Conservation (phyloP, 148 eudicot species). For the Oxyria digyna region DNA sequence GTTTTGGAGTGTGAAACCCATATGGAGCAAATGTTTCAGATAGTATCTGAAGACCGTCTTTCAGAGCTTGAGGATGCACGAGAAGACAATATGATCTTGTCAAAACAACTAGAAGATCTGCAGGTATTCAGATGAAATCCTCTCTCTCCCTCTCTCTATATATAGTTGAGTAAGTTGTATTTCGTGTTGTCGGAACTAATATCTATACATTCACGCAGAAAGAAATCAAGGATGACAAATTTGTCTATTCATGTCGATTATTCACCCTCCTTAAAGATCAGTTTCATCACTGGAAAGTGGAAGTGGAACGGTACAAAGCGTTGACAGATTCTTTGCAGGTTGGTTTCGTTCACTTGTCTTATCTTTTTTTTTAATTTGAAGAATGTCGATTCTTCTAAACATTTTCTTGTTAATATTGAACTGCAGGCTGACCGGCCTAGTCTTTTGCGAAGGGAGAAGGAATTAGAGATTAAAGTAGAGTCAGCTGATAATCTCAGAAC, state of each 20-base stretch:
- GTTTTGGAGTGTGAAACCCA: no score
- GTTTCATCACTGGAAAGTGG: constrained; percentile 82
- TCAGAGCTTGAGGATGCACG: constrained; percentile 77
- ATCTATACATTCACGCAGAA: constrained; percentile 34
- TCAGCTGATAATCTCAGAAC: no score
- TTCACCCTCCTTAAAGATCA: constrained; percentile 75
- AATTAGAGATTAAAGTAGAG: constrained; percentile 80
- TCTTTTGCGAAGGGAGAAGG: constrained; percentile 69
- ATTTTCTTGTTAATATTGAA: constrained; percentile 10
- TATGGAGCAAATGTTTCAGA: no score
- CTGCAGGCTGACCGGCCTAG: no score
- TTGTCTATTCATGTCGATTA: constrained; percentile 54
- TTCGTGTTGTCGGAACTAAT: constrained; percentile 5
- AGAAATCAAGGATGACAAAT: no score
- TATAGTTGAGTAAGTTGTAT: neutral
- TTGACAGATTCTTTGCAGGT: no score
- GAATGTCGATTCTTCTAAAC: constrained; percentile 5
- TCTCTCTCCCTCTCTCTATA: neutral
- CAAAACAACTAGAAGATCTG: constrained; percentile 79
- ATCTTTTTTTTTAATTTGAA: neutral
- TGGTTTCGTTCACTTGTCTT: no score
- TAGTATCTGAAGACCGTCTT: no score
- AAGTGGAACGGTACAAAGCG: constrained; percentile 52
- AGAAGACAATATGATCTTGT: constrained; percentile 50
- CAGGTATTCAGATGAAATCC: constrained; percentile 32